Evolutionary conservation across 2,329 filamentous ascomycete species (phyloP).

Genomic region (Talaromyces marneffei): DNA sequence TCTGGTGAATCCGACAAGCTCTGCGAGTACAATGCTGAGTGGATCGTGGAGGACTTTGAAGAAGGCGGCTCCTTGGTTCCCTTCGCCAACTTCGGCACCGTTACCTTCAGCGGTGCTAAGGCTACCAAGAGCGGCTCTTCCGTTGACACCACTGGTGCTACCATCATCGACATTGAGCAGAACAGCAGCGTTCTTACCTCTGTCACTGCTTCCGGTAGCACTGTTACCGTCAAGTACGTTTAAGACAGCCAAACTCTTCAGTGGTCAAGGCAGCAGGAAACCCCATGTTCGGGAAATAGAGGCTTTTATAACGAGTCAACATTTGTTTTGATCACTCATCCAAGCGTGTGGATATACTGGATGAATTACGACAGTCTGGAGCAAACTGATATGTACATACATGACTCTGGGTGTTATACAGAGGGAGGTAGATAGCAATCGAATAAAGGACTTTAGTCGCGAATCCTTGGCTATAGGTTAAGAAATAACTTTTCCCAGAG

Average conservation of each 20-base stretch:
- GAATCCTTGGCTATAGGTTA: not conserved
- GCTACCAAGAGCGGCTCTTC: slow-evolving; percentile 19
- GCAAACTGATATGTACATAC: not conserved
- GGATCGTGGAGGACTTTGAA: slow-evolving; percentile 57
- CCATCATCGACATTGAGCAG: slow-evolving; percentile 46
- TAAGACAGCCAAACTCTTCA: not conserved
- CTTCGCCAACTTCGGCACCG: slow-evolving; percentile 45
- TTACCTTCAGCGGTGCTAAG: slow-evolving; percentile 35
- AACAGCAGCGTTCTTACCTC: slow-evolving; percentile 17
- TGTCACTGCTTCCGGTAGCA: slow-evolving; percentile 10
- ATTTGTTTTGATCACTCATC: not conserved
- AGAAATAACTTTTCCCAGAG: no score
- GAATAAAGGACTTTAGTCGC: not conserved
- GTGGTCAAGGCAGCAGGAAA: not conserved
- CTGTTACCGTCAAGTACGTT: slow-evolving; percentile 10
- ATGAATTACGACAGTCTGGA: not conserved
- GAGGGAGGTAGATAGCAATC: not conserved
- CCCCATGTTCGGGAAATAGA: no score
- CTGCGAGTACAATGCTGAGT: slow-evolving; percentile 55
- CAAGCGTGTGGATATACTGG: not conserved
- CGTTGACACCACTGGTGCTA: slow-evolving; percentile 4
- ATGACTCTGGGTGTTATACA: not conserved
- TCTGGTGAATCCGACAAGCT: slow-evolving; percentile 32
- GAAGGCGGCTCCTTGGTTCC: slow-evolving; percentile 35
- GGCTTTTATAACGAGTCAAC: not conserved